These are phyloP conservation scores for Aquanectria penicillioides DNA, from an alignment of 2,329 filamentous ascomycete genomes.

Conservation along the genomic window DNA sequence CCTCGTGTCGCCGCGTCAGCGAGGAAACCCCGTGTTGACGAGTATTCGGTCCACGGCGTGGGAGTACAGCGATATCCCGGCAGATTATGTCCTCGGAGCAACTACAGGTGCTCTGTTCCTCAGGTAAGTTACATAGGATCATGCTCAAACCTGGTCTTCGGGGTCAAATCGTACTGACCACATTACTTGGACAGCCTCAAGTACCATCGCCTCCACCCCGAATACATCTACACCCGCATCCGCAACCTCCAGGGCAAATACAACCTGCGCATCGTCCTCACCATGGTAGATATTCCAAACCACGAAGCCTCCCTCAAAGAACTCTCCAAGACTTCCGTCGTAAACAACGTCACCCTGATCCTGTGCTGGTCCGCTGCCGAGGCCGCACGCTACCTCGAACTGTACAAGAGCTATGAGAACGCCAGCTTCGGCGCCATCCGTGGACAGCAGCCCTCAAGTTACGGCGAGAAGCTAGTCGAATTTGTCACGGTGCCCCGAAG, in stretches of 20 bases:
- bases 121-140: slow-evolving; percentile 62
- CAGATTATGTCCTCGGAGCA: slow-evolving; percentile 88
- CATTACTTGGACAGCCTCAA: slow-evolving; percentile 72
- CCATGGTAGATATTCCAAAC: slow-evolving; percentile 94
- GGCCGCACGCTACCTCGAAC: slow-evolving; percentile 90
- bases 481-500: slow-evolving; percentile 91
- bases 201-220: slow-evolving; percentile 95
- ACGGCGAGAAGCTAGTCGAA: slow-evolving; percentile 87
- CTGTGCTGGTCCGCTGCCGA: slow-evolving; percentile 95
- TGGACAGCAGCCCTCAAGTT: slow-evolving; percentile 83
- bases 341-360: slow-evolving; percentile 92
- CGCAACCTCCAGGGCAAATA: slow-evolving; percentile 86
- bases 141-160: no score
- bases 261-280: slow-evolving; percentile 84
- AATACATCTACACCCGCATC: slow-evolving; percentile 97
- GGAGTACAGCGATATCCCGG: slow-evolving; percentile 97
- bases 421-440: slow-evolving; percentile 83
- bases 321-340: slow-evolving; percentile 88
- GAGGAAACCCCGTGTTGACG: slow-evolving; percentile 92
- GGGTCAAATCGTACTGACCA: slow-evolving; percentile 4
- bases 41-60: slow-evolving; percentile 85
- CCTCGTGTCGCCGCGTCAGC: slow-evolving; percentile 89
- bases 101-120: slow-evolving; percentile 94
- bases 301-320: slow-evolving; percentile 92
- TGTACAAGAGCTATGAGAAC: slow-evolving; percentile 95